A percentile compares a stretch with the other conserved stretches of the same genome.
Evolutionary conservation across 1,284 basidiomycete genomes (phyloP).

Genomic region (Rhodotorula glutinis): DNA sequence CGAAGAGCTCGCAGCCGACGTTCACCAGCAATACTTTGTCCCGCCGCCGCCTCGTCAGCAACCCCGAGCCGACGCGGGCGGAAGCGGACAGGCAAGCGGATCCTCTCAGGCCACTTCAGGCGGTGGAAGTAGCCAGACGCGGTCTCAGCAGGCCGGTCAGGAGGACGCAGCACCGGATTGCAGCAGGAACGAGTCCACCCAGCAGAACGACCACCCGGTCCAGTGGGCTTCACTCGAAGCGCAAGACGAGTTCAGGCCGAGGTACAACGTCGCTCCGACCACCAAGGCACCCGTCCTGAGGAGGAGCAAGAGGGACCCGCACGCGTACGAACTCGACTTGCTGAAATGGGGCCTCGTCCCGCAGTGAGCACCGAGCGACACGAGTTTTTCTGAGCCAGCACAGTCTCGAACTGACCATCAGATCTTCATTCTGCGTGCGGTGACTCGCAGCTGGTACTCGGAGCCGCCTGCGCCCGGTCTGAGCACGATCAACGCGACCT

Average conservation of each 20-base stretch:
- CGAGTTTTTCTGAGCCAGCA: not conserved
- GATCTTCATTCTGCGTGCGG: too few relatives aligned
- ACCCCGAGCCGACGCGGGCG: not conserved
- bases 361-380: not conserved
- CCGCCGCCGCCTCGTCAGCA: not conserved
- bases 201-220: not conserved
- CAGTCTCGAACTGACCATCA: not conserved
- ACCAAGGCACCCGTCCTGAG: conserved; percentile 63
- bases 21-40: conserved; percentile 1
- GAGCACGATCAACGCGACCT: conserved; percentile 84
- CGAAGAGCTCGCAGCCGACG: not conserved
- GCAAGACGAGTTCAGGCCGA: not conserved
- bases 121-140: too few relatives aligned
- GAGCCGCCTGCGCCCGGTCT: conserved; percentile 59
- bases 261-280: conserved; percentile 59
- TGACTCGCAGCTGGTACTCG: conserved; percentile 65
- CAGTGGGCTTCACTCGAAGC: conserved; percentile 2
- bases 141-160: too few relatives aligned
- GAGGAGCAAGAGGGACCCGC: conserved; percentile 16
- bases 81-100: not conserved
- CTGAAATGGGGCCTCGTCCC: conserved; percentile 92
- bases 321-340: conserved; percentile 56
- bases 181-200: not conserved
- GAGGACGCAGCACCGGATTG: too few relatives aligned
- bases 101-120: too few relatives aligned